phyloP scores from a whole-genome alignment of 2,329 filamentous ascomycete genomes.

The Pseudogymnoascus sp. region DNA sequence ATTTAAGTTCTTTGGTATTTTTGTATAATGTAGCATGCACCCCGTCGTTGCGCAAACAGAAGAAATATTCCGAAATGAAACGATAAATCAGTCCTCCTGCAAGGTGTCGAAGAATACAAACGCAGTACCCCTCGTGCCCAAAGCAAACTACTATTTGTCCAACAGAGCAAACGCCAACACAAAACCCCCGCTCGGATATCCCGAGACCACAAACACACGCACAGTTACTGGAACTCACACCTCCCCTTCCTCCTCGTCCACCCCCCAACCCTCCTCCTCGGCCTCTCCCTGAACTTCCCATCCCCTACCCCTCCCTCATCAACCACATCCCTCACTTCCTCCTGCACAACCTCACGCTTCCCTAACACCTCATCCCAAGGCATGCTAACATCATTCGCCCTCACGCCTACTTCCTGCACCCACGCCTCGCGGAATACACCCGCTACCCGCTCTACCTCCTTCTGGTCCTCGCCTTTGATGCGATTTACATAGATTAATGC shows the following conservation, averaged over 20 bases:
- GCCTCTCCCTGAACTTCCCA: not conserved
- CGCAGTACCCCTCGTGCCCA: not conserved
- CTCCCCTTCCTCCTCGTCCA: not conserved
- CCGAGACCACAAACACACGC: not conserved
- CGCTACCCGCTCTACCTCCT: not conserved
- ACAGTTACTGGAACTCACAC: not conserved
- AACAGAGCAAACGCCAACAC: not conserved
- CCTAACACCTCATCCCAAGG: not conserved
- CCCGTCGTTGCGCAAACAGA: not conserved
- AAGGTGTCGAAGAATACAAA: not conserved
- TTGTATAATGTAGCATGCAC: not conserved
- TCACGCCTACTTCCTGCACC: not conserved
- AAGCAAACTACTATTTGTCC: not conserved
- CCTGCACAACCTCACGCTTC: not conserved
- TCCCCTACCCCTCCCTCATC: not conserved
- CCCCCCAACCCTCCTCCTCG: not conserved
- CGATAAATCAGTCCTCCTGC: not conserved
- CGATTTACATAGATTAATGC: not conserved
- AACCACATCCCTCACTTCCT: not conserved
- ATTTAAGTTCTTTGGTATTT: not conserved
- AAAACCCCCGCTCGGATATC: not conserved
- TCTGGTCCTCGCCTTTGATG: not conserved
- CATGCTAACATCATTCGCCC: not conserved
- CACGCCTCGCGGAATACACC: not conserved
- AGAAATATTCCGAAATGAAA: not conserved